Evolutionary conservation across 2,329 filamentous ascomycete species (phyloP), one percentile per base, ranked within the genome.

Genomic region (Davidsoniella australis): DNA sequence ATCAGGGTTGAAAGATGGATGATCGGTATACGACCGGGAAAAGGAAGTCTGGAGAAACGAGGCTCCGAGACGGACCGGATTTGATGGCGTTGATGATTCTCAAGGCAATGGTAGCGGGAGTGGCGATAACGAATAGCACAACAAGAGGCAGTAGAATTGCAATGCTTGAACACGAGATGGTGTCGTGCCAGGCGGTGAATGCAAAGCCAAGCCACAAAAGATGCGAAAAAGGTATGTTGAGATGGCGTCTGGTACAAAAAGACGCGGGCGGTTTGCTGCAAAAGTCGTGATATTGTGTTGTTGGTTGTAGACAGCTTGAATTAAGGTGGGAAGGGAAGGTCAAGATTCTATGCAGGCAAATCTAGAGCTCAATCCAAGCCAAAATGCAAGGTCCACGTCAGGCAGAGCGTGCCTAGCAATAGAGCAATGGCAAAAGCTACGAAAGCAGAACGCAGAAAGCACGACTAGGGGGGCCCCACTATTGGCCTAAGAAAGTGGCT

Each of bases 381-480:
- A 41, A 7, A 14, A 42, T 20, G 41, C 18, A 20, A 42, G 51
- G 50, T 68, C 64, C 67, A 70, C 63, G 63, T 66, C 62, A 66
- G 63, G 63, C 59, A 60, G 58, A 62, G 63, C 63, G 65, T 64
- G 62, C 61, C 63, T 64, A 55, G 57, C 41, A 43, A 12, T 26
- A 2, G 16, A 36, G 20, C 24, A 36, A 10, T 38, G 8, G 44
- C 29, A 46, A 16, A 9, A 33, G 29, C 29, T 9, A 33, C 29
- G n/a, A 23, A 42, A 24, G 41, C 41, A 42, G 12, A 41, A 9
- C 10, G 39, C 39, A 16, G 8, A 23, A 42, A 24, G 41, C 41
- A 42, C 14, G 18, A 20, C 18, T 42, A 24, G 41, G 18, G 40
- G 41, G 18, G 47, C 47, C 47, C 41, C 50, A 49, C 43, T 45